These are phyloP conservation scores for Neodidymelliopsis sp. DNA, from an alignment of 2,329 filamentous ascomycete species.

Conservation along the genomic window DNA sequence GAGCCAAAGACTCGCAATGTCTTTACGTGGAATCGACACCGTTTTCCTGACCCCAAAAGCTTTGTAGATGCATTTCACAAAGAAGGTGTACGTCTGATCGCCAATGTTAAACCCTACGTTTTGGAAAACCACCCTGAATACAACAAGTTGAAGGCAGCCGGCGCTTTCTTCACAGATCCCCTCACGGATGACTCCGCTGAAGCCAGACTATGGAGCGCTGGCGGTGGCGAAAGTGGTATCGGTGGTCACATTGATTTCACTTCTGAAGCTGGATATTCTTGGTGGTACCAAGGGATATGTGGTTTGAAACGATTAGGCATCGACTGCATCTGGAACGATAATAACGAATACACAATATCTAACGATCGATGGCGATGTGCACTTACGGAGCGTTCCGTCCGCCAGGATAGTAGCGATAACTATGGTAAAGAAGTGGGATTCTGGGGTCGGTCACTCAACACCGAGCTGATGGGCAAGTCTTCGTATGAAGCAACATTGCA, in stretches of 20 bases:
- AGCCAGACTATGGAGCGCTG: constrained; percentile 74
- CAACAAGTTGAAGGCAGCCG: constrained; percentile 62
- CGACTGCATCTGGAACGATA: constrained; percentile 81
- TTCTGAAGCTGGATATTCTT: constrained; percentile 69
- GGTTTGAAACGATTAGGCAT: constrained; percentile 69
- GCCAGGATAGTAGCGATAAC: constrained; percentile 41
- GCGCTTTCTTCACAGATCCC: constrained; percentile 70
- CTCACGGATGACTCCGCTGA: constrained; percentile 58
- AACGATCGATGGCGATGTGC: constrained; percentile 71
- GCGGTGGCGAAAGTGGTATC: constrained; percentile 72
- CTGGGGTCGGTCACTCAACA: constrained; percentile 74
- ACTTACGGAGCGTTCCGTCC: constrained; percentile 54
- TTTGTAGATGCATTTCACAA: constrained; percentile 69
- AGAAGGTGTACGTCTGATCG: constrained; percentile 71
- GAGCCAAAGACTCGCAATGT: constrained; percentile 75
- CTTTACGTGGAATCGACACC: constrained; percentile 74
- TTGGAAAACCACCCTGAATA: constrained; percentile 73
- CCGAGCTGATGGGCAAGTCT: constrained; percentile 74
- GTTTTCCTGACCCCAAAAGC: constrained; percentile 72
- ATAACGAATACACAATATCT: constrained; percentile 76
- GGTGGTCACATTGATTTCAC: constrained; percentile 79
- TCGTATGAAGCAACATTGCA: constrained; percentile 72
- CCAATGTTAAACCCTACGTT: constrained; percentile 78
- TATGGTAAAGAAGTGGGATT: constrained; percentile 64
- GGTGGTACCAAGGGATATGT: constrained; percentile 75